phyloP scores from a whole-genome alignment of 179 eudicot species.

The Silene coronaria region DNA sequence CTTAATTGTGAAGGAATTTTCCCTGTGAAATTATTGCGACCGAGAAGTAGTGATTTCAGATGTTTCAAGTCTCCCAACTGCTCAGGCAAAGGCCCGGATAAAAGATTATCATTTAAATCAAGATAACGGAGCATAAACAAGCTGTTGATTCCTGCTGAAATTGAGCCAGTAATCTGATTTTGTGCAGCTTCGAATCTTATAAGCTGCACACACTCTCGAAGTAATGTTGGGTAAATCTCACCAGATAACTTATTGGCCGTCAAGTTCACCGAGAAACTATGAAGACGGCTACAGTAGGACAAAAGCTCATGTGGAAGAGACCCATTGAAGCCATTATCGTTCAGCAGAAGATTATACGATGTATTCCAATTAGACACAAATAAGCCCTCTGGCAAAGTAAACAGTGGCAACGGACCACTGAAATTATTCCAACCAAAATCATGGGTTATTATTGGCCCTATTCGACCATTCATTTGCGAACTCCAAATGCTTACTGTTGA shows the following conservation, averaged over 20 bases:
- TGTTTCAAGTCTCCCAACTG: constrained; percentile 36
- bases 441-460: constrained; percentile 27
- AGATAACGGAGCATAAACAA: constrained; percentile 39
- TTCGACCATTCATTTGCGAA: constrained; percentile 18
- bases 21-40: constrained; percentile 39
- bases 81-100: constrained; percentile 42
- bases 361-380: constrained; percentile 9
- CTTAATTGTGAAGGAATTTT: constrained; percentile 35
- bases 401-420: constrained; percentile 34
- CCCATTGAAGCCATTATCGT: constrained; percentile 38
- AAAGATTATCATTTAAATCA: constrained; percentile 35
- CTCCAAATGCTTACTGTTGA: constrained; percentile 28
- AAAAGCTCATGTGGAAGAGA: constrained; percentile 32
- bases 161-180: constrained; percentile 36
- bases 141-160: constrained; percentile 33
- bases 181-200: constrained; percentile 42
- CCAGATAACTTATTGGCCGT: constrained; percentile 47
- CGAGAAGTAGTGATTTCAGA: constrained; percentile 33
- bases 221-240: constrained; percentile 21
- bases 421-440: constrained; percentile 49
- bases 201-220: constrained; percentile 35
- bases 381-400: constrained; percentile 30
- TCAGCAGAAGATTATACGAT: constrained; percentile 33
- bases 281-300: constrained; percentile 32
- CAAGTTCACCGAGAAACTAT: constrained; percentile 37